Evolutionary conservation across 192 early-diverging fungal genomes (phyloP).

Genomic region (Backusella mclennaniae): DNA sequence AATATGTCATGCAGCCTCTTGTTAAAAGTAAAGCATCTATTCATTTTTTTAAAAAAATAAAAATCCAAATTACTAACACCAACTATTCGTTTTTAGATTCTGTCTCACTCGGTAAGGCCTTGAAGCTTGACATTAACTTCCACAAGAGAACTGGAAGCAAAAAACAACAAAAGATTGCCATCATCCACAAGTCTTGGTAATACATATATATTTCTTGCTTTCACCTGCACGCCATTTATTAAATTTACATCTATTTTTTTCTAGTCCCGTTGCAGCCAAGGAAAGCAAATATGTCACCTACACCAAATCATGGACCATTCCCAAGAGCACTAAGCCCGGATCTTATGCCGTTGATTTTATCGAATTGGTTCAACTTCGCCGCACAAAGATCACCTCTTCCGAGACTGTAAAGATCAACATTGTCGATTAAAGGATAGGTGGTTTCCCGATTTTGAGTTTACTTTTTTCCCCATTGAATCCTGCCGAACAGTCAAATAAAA

Average conservation of each 20-base stretch:
- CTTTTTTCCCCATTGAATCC: background rate
- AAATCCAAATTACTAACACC: background rate
- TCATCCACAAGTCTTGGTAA: constrained; percentile 17
- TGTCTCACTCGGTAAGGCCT: constrained; percentile 27
- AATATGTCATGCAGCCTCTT: constrained; percentile 39
- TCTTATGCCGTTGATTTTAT: constrained; percentile 38
- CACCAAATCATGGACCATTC: constrained; percentile 28
- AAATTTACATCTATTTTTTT: constrained; percentile 6
- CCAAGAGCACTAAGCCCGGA: constrained; percentile 30
- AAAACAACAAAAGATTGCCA: constrained; percentile 22
- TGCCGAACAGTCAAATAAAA: background rate
- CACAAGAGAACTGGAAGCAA: constrained; percentile 30
- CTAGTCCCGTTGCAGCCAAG: constrained; percentile 33
- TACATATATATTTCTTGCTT: background rate
- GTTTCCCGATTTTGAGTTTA: background rate
- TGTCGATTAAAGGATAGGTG: constrained; percentile 23
- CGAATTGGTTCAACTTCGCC: constrained; percentile 24
- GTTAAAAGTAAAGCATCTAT: constrained; percentile 19
- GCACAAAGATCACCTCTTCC: constrained; percentile 14
- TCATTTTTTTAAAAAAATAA: background rate
- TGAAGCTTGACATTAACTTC: constrained; percentile 31
- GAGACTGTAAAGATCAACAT: constrained; percentile 35
- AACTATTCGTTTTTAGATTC: constrained; percentile 12
- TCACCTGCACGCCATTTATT: background rate
- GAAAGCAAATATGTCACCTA: constrained; percentile 32